Conservation (phyloP, 345 rosid genomes). For the Ceriops decandra region DNA sequence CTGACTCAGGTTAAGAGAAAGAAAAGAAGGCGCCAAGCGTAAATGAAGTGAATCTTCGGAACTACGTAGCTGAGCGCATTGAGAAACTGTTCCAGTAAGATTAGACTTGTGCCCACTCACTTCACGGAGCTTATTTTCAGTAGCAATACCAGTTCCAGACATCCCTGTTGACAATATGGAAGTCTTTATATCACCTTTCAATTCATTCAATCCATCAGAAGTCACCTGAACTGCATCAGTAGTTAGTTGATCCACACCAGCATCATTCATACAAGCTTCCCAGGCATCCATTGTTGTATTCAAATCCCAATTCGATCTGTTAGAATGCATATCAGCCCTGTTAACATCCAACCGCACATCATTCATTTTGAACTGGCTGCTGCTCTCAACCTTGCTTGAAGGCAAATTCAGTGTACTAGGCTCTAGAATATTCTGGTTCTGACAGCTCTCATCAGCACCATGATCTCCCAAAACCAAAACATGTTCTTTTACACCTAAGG, state of each 20-base stretch:
- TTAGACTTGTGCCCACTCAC: conserved; percentile 21
- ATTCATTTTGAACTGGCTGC: conserved; percentile 18
- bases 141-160: conserved; percentile 18
- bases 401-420: conserved; percentile 48
- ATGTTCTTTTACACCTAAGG: conserved; percentile 28
- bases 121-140: conserved; percentile 23
- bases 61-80: conserved; percentile 18
- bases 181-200: conserved; percentile 29
- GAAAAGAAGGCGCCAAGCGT: conserved; percentile 39
- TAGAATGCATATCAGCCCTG: conserved; percentile 24
- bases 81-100: conserved; percentile 16
- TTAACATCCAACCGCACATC: conserved; percentile 18
- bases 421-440: conserved; percentile 25
- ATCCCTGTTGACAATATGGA: conserved; percentile 17
- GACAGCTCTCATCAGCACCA: conserved; percentile 25
- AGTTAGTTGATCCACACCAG: conserved; percentile 24
- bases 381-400: conserved; percentile 39
- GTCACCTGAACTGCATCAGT: conserved; percentile 23
- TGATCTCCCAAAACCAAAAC: conserved; percentile 19
- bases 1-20: conserved; percentile 21
- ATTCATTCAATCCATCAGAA: conserved; percentile 19
- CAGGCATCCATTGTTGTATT: conserved; percentile 86
- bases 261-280: conserved; percentile 46
- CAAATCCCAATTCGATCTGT: conserved; percentile 80
- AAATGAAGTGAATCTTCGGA: conserved; percentile 49